Base-by-base conservation (phyloP, 179 eudicot genomes). In the Pouteria campechiana region DNA sequence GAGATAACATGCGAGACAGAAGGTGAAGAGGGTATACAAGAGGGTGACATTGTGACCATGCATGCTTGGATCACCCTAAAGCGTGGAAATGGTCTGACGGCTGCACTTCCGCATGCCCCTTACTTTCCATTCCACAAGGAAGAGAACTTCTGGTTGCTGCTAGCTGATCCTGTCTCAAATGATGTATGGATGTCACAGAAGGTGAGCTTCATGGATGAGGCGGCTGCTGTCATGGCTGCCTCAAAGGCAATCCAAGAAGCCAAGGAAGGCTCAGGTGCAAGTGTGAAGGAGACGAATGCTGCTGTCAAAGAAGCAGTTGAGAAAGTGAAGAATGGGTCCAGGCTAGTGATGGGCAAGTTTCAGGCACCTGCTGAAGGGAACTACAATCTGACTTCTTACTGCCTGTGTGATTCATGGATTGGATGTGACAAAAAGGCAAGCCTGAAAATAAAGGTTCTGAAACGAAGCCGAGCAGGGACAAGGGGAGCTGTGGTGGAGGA, bases 1-100 rank as follows among this genome's bases (percentile, higher is more conserved):
- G 87, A 85, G 38, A 72, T 73, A 29, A 81, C 78, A 37, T 85
- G 95, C 35, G 87, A 76, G 59, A 85, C 95, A 1, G 92, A 81
- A 58, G 95, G 92, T 19, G 95, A 85, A 58, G 95, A 85, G 44
- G 92, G 75, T 36, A 55, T 85, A 25, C 95, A 85, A 50, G 95
- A 85, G 51, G 81, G 95, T 8, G 95, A 85, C 53, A 46, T 70
- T 20, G 92, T 85, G 38, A 78, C 87, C 2, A 28, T 85, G 18
- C 90, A 78, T 14, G 74, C 95, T 37, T 85, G 95, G 95, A 79
- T 81, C 18, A 72, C 68, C 12, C 63, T 84, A 19, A 55, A 63
- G 18, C 86, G 95, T 6, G 41, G 61, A 2, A 84, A 84, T 30
- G 83, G 92, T 13, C 61, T 81, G 63, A 66, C 71, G 4, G 69